Evolutionary conservation across 1,284 basidiomycete species (phyloP).

Genomic region (Stereum hirsutum): DNA sequence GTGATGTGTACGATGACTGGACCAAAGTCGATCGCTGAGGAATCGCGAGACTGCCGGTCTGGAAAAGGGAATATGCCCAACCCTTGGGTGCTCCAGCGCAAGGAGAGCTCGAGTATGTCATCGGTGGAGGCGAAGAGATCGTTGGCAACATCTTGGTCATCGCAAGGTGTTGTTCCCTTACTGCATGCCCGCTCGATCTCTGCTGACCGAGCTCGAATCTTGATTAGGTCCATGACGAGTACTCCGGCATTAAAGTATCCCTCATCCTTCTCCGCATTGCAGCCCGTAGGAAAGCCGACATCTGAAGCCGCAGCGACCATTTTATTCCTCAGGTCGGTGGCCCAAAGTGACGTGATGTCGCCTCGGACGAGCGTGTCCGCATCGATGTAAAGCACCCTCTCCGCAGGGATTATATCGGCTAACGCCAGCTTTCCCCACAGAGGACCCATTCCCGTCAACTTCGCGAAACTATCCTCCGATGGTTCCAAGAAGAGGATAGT

Average conservation of each 20-base stretch:
- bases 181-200: conserved; percentile 20
- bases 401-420: conserved; percentile 33
- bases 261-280: conserved; percentile 18
- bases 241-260: conserved; percentile 52
- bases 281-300: conserved; percentile 42
- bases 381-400: conserved; percentile 44
- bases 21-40: conserved; percentile 22
- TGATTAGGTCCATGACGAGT: conserved; percentile 38
- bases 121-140: conserved; percentile 31
- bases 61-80: conserved; percentile 41
- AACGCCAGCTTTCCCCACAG: conserved; percentile 46
- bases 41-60: conserved; percentile 24
- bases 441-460: conserved; percentile 20
- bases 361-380: conserved; percentile 39
- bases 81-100: conserved; percentile 48
- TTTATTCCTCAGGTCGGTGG: conserved; percentile 30
- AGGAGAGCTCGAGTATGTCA: conserved; percentile 29
- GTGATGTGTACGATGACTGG: conserved; percentile 49
- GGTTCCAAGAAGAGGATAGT: conserved; percentile 34
- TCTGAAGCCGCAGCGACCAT: conserved; percentile 36
- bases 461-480: conserved; percentile 22
- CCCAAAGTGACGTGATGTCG: conserved; percentile 35
- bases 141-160: conserved; percentile 46
- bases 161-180: conserved; percentile 23
- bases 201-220: conserved; percentile 19